Evolutionary conservation across 495 filamentous ascomycete species (phyloP), one percentile per base, ranked within the genome.

Genomic region (Trichoderma virens): DNA sequence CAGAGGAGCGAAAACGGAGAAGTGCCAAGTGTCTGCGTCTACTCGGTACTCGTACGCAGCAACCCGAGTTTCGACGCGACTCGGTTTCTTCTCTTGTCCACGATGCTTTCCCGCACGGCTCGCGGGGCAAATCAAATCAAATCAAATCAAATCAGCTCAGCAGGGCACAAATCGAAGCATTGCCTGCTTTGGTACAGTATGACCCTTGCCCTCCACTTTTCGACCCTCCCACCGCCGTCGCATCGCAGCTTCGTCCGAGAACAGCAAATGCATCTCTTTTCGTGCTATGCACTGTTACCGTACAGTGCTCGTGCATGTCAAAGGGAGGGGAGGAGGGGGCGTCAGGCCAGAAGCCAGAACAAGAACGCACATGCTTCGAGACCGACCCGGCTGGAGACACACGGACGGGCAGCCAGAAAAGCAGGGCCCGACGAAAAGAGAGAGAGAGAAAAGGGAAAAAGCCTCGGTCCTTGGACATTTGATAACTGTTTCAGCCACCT

Each of bases 401-500:
- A 35, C 32, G 32, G 43, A 47, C 43, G n/a, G 2, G 18, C 14
- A 3, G 8, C 16, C 43, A n/a, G 1, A 14, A 25, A n/a, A 20
- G 43, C 43, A 47, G 8, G 8, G n/a, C 16, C 43, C 16, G n/a
- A 35, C 32, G 11, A 35, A 11, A 23, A 20, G 20, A 8, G n/a
- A 23, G 18, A 47, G 43, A n/a, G n/a, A 18, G n/a, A 23, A 2
- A 23, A 8, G 18, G 18, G 16, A 56, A 56, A 56, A 56, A 56
- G 51, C 51, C 51, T 56, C 51, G 25, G 51, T 56, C 51, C 51
- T 56, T 27, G 51, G 23, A 13, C 25, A n/a, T 56, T 56, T 56
- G 51, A 56, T 56, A 30, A 56, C 51, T 56, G 51, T 56, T 56
- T 56, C 51, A 56, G 51, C 51, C 51, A 56, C 51, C 23, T 51